Evolutionary conservation across 2,329 filamentous ascomycete species (phyloP).

Genomic region (Cercospora zeae-maydis): DNA sequence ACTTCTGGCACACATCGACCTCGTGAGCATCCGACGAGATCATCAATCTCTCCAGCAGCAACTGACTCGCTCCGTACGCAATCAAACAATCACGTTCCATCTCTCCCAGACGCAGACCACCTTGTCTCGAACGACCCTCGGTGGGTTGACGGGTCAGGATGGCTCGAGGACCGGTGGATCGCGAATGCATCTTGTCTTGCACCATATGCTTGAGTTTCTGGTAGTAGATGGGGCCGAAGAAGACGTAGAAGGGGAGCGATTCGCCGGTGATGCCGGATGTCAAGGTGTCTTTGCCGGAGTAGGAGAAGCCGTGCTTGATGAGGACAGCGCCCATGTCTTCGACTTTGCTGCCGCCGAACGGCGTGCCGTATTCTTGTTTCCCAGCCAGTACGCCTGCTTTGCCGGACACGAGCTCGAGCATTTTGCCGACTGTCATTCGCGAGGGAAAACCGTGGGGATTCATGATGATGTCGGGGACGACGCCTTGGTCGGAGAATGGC

Average conservation of each 20-base stretch:
- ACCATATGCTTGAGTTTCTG: constrained; percentile 99
- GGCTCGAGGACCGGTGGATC: constrained; percentile 81
- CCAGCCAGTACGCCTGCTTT: constrained; percentile 88
- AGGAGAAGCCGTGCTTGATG: constrained; percentile 85
- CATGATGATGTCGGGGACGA: constrained; percentile 99
- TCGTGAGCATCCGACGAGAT: constrained; percentile 84
- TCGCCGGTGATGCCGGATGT: constrained; percentile 95
- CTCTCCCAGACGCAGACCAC: constrained; percentile 88
- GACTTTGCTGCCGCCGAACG: constrained; percentile 77
- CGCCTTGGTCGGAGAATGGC: constrained; percentile 86
- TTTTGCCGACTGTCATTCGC: constrained; percentile 98
- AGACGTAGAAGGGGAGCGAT: constrained; percentile 89
- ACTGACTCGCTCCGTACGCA: constrained; percentile 89
- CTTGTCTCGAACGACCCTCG: constrained; percentile 87
- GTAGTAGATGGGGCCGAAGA: constrained; percentile 98
- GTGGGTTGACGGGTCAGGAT: constrained; percentile 94
- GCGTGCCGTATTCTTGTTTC: constrained; percentile 83
- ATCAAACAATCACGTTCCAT: constrained; percentile 99
- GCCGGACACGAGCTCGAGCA: constrained; percentile 89
- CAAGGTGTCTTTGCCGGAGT: constrained; percentile 95
- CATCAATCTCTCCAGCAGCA: constrained; percentile 92
- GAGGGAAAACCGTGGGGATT: constrained; percentile 99
- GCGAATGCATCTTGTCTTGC: constrained; percentile 98
- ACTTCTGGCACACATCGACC: constrained; percentile 90
- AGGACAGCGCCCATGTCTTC: constrained; percentile 85